Conservation (phyloP, 2,329 filamentous ascomycete species). For the Calonectria hawksworthii region DNA sequence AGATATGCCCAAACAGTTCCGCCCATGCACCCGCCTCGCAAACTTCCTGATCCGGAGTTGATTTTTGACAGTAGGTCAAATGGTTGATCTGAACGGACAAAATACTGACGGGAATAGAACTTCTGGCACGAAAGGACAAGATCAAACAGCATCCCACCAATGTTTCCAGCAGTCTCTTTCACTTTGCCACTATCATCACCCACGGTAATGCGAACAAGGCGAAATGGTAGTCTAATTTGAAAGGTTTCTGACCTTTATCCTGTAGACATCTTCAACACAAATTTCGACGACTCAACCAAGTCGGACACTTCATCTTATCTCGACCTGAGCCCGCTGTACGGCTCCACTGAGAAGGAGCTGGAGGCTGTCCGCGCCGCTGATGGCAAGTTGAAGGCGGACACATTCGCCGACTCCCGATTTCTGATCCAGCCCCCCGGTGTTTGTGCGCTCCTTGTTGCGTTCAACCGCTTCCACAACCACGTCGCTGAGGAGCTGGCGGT, state of each 20-base stretch:
- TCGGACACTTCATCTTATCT: not conserved
- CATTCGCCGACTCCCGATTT: not conserved
- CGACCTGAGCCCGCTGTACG: not conserved
- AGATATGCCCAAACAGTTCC: not conserved
- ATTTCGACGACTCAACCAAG: not conserved
- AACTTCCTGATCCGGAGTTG: not conserved
- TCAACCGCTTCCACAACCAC: not conserved
- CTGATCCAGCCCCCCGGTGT: not conserved
- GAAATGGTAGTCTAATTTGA: not conserved
- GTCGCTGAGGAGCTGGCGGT: not conserved
- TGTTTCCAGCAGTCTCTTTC: not conserved
- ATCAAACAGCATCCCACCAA: not conserved
- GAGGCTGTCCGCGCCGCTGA: not conserved
- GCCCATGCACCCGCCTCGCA: not conserved
- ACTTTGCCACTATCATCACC: constrained; percentile 2
- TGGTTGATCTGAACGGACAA: too few species aligned
- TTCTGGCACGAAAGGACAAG: not conserved
- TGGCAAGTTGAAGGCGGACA: not conserved
- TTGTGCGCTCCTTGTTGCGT: not conserved
- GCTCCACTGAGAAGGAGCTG: not conserved
- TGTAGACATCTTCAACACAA: not conserved
- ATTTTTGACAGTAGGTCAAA: not conserved
- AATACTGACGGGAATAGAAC: not conserved
- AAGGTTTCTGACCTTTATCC: not conserved
- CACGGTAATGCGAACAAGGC: not conserved